Evolutionary conservation across 306 rosid genomes (phyloP), one percentile per base, ranked within the genome.

Genomic region (Medicago arabica): DNA sequence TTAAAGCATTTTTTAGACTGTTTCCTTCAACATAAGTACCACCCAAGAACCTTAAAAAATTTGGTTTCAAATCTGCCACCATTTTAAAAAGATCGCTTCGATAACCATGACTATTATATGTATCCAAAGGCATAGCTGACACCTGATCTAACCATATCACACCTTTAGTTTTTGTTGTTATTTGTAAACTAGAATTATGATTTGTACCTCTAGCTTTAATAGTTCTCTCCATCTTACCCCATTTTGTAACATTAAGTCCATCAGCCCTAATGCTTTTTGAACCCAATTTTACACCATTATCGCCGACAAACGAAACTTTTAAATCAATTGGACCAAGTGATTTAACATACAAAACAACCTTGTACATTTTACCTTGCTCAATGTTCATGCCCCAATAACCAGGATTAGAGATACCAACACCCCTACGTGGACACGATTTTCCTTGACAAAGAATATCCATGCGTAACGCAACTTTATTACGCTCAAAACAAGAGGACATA

Each of bases 301-400:
- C 17, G 0, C 81, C 87, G 0, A 62, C 81, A 41, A 91, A 65
- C 3, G 93, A 88, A 40, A 92, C 60, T 3, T 83, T 53, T 55
- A 92, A 59, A 44, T 89, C 83, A 83, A 85, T 55, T 17, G 84
- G 18, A 43, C 79, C 96, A 28, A 55, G 51, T 75, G 92, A 81
- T 46, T 82, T 86, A 44, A 84, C 87, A 66, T 84, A 78, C 14
- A 90, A 81, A 6, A 73, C 67, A 13, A 87, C 89, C 68, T 65
- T 86, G 71, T 90, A 92, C 34, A 43, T 80, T 84, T 92, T 83
- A 21, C 88, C 96, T 64, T 87, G 21, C 74, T 83, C 87, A 40
- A 92, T 86, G 69, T 92, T 90, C 97, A 91, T 89, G 84, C 97
- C 96, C 93, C 96, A 93, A 57, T 51, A 93, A 18, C 97, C 97